Base-by-base conservation (phyloP, 108 stramenopile species). In the Nitzschia sp. region DNA sequence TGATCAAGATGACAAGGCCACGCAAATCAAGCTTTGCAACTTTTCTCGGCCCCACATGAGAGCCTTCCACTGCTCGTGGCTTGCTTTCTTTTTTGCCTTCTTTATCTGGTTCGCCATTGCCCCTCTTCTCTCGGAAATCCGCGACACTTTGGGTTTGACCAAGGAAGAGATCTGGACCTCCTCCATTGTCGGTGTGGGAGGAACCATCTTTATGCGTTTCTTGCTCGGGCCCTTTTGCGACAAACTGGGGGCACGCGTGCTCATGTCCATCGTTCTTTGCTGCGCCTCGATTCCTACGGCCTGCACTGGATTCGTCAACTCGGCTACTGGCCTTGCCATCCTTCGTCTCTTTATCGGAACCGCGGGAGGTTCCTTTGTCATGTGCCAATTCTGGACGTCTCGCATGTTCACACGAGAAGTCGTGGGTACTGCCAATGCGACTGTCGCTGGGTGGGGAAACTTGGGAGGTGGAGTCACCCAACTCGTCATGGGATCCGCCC, bases 61-160 rank as follows among this genome's bases (percentile, higher is more conserved):
- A 49, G 88, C 86, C 3, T 89, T 91, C 67, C 90, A 91, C 72
- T 76, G 69, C 58, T 71, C 82, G 29, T 88, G 87, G 87, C 70
- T 73, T 26, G 66, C 70, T 53, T 95, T 92, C 78, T 92, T 92
- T 79, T 70, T 76, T 26, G 95, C 95, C 30, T 96, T 96, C 81
- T 82, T 91, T 70, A 80, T 84, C 66, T 97, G 96, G 96, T 97
- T 97, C 68, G 81, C 92, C 60, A 82, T 92, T 65, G 92, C 96
- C 18, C 95, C 92, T 27, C 86, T 96, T 24, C 59, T 96, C 19
- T 59, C 77, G 3, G 91, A 92, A 63, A 82, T 96, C 46, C 55
- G 66, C 42, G 70, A 66, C 5, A 70, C 64, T 32, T 82, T 96
- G 1, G 79, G 55, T 15, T 66, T 96, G 33, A 75, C 70, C 78